phyloP scores from a whole-genome alignment of 108 stramenopile genomes.

The Nitzschia palea region DNA sequence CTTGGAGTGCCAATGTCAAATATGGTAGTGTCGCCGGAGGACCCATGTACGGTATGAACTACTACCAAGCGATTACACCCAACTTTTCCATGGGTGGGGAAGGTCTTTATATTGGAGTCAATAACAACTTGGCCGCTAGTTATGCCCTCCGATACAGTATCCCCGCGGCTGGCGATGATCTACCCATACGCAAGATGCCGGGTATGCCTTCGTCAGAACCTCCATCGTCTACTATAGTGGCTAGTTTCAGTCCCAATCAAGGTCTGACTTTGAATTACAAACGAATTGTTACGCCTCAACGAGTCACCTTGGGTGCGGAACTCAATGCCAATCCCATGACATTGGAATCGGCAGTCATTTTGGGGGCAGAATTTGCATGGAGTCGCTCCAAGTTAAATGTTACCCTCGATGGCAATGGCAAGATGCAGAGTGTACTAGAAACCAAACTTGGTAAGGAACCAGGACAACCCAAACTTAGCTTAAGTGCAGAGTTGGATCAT shows the following conservation, averaged over 20 bases:
- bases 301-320: constrained; percentile 77
- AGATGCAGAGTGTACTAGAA: constrained; percentile 73
- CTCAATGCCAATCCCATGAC: constrained; percentile 60
- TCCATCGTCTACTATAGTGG: constrained; percentile 55
- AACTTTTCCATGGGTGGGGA: constrained; percentile 75
- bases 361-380: constrained; percentile 86
- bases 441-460: constrained; percentile 77
- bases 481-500: constrained; percentile 81
- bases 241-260: constrained; percentile 66
- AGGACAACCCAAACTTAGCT: constrained; percentile 64
- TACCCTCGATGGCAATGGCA: constrained; percentile 66
- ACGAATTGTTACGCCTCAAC: constrained; percentile 68
- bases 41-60: constrained; percentile 70
- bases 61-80: constrained; percentile 72
- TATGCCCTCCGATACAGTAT: constrained; percentile 72
- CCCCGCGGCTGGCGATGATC: constrained; percentile 21
- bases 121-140: constrained; percentile 59
- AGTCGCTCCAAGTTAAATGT: constrained; percentile 67
- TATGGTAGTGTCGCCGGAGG: constrained; percentile 89
- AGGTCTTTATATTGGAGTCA: constrained; percentile 81
- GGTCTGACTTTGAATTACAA: constrained; percentile 70
- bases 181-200: background rate
- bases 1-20: constrained; percentile 86
- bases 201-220: constrained; percentile 11
- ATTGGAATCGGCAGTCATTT: constrained; percentile 61